Evolutionary conservation across 2,329 filamentous ascomycete genomes (phyloP).

Genomic region (Pyrenochaeta sp.): DNA sequence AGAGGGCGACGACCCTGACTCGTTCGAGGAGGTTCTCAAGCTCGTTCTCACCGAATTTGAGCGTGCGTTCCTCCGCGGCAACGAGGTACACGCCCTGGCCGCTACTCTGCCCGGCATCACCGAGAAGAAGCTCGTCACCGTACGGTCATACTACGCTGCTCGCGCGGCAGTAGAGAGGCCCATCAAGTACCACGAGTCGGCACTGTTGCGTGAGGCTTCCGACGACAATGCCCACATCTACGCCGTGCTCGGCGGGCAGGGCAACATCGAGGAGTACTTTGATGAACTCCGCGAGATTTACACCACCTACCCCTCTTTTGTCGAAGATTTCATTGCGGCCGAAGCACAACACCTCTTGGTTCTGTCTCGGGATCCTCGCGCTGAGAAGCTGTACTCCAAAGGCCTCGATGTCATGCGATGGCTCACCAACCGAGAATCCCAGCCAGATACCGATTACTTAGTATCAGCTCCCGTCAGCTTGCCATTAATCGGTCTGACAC

Average conservation of each 20-base stretch:
- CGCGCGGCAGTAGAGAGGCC: slow-evolving; percentile 82
- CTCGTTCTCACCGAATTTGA: slow-evolving; percentile 95
- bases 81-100: slow-evolving; percentile 92
- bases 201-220: slow-evolving; percentile 84
- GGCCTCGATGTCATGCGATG: slow-evolving; percentile 95
- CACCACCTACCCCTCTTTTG: slow-evolving; percentile 87
- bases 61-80: slow-evolving; percentile 90
- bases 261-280: slow-evolving; percentile 99
- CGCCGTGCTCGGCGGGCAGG: slow-evolving; percentile 94
- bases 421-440: slow-evolving; percentile 87
- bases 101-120: slow-evolving; percentile 88
- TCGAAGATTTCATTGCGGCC: slow-evolving; percentile 81
- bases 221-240: slow-evolving; percentile 87
- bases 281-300: slow-evolving; percentile 94
- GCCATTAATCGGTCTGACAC: slow-evolving; percentile 93
- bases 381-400: slow-evolving; percentile 95
- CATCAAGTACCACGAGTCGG: slow-evolving; percentile 92
- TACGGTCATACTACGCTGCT: slow-evolving; percentile 90
- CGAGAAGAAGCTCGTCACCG: slow-evolving; percentile 88
- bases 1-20: slow-evolving; percentile 90
- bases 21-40: slow-evolving; percentile 91
- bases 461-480: slow-evolving; percentile 71
- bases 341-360: slow-evolving; percentile 88
- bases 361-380: slow-evolving; percentile 81
- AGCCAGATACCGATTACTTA: slow-evolving; percentile 87